phyloP scores from a whole-genome alignment of 805 yeast species.

The Spathaspora passalidarum region DNA sequence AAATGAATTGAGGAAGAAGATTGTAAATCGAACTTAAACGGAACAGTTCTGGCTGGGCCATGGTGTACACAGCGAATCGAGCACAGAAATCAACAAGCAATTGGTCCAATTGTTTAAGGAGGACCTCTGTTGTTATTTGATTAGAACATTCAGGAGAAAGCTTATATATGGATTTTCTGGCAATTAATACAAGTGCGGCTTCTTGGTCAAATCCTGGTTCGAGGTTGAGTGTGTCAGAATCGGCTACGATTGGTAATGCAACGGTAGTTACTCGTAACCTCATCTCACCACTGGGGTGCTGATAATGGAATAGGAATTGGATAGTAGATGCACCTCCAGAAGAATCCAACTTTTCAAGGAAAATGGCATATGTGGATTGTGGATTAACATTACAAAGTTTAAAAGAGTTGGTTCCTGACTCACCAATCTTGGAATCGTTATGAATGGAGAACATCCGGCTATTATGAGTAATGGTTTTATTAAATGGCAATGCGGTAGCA shows the following conservation, averaged over 20 bases:
- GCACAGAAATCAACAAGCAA: conserved; percentile 32
- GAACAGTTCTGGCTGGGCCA: conserved; percentile 47
- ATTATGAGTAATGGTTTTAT: conserved; percentile 15
- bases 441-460: conserved; percentile 24
- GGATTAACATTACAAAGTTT: conserved; percentile 54
- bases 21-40: conserved; percentile 48
- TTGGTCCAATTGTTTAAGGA: conserved; percentile 42
- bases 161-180: conserved; percentile 50
- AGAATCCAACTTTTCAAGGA: conserved; percentile 49
- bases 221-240: conserved; percentile 38
- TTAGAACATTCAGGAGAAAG: conserved; percentile 21
- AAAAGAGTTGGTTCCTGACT: conserved; percentile 57
- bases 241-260: conserved; percentile 41
- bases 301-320: conserved; percentile 60
- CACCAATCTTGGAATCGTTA: conserved; percentile 32
- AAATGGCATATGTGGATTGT: conserved; percentile 57
- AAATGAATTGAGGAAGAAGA: conserved; percentile 64
- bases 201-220: conserved; percentile 62
- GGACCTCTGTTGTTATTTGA: conserved; percentile 15
- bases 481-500: conserved; percentile 44
- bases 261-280: conserved; percentile 62
- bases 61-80: conserved; percentile 40
- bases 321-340: conserved; percentile 30
- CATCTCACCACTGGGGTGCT: conserved; percentile 56
- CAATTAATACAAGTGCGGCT: conserved; percentile 60